Percentiles rank a stretch among this genome's conserved stretches.
These are phyloP conservation scores for Strobilomyces dryophilus DNA, from an alignment of 768 basidiomycete species.

Conservation along the genomic window DNA sequence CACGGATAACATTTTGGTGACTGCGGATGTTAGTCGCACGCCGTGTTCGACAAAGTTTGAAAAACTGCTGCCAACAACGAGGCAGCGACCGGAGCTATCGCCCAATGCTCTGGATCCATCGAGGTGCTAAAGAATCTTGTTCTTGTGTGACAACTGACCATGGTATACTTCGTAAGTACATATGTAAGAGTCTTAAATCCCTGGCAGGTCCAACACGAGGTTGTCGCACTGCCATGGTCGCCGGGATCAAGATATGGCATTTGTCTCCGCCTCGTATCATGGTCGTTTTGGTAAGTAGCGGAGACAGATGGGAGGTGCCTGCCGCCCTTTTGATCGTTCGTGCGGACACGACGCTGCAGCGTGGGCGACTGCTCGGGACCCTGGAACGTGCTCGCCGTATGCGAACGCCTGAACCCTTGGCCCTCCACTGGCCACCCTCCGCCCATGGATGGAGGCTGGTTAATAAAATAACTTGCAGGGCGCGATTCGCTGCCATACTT, in stretches of 20 bases:
- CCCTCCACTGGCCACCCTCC: slow-evolving; percentile 6
- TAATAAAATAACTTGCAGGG: background rate
- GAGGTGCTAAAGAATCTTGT: too few relatives aligned
- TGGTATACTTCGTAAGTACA: background rate
- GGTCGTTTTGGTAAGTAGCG: background rate
- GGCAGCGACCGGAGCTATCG: background rate
- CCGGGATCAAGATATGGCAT: background rate
- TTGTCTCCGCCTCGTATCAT: background rate
- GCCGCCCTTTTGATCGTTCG: background rate
- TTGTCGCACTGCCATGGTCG: background rate
- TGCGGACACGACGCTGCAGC: slow-evolving; percentile 7
- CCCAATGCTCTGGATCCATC: too few relatives aligned
- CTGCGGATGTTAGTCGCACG: background rate
- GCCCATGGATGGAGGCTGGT: background rate
- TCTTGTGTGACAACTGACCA: background rate
- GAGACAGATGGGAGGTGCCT: background rate
- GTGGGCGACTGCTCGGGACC: slow-evolving; percentile 4
- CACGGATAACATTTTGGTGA: background rate
- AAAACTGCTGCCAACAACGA: background rate
- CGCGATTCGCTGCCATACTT: slow-evolving; percentile 23
- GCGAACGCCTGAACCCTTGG: slow-evolving; percentile 12
- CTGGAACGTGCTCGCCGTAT: slow-evolving; percentile 14
- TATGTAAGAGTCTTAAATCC: too few relatives aligned
- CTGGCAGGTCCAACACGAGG: background rate
- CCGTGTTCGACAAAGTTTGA: background rate